Evolutionary conservation across 2,329 filamentous ascomycete genomes (phyloP).

Genomic region (Cytospora mali): DNA sequence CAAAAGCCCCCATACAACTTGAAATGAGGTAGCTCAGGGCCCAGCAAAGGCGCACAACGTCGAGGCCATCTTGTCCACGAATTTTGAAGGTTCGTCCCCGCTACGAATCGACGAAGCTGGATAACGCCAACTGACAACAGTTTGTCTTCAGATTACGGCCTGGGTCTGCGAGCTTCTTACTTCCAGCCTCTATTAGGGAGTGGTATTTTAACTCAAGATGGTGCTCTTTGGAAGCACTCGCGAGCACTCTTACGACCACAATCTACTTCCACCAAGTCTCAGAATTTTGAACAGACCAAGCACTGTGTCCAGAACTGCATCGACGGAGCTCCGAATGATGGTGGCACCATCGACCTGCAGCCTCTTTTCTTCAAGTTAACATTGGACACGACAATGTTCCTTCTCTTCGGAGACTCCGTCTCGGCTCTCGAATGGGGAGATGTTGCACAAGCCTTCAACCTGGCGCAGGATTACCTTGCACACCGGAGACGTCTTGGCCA

Average conservation of each 20-base stretch:
- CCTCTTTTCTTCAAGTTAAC: conserved; percentile 21
- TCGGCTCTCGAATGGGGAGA: conserved; percentile 8
- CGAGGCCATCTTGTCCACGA: conserved; percentile 14
- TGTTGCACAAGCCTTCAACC: conserved; percentile 11
- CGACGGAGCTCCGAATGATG: conserved; percentile 2
- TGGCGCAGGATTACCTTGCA: conserved; percentile 14
- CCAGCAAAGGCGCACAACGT: no score
- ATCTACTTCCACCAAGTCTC: conserved; percentile 27
- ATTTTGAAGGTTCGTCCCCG: conserved; percentile 2
- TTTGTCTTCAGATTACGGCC: conserved; percentile 1
- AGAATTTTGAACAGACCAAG: conserved; percentile 15
- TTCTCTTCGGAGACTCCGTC: conserved; percentile 16
- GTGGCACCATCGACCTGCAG: conserved; percentile 17
- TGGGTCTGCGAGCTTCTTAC: conserved; percentile 8
- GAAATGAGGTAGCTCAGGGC: no score
- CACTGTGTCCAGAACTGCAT: conserved; percentile 11
- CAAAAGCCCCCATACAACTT: no score
- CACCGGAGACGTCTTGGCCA: conserved; percentile 11
- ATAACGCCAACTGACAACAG: background rate
- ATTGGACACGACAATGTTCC: conserved; percentile 19
- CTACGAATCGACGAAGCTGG: no score
- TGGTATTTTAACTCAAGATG: conserved; percentile 42
- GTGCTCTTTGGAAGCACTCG: conserved; percentile 39
- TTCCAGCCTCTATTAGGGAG: conserved; percentile 37
- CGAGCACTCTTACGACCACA: conserved; percentile 39